Conservation (phyloP, 2,329 filamentous ascomycete genomes). For the Colletotrichum gigasporum region DNA sequence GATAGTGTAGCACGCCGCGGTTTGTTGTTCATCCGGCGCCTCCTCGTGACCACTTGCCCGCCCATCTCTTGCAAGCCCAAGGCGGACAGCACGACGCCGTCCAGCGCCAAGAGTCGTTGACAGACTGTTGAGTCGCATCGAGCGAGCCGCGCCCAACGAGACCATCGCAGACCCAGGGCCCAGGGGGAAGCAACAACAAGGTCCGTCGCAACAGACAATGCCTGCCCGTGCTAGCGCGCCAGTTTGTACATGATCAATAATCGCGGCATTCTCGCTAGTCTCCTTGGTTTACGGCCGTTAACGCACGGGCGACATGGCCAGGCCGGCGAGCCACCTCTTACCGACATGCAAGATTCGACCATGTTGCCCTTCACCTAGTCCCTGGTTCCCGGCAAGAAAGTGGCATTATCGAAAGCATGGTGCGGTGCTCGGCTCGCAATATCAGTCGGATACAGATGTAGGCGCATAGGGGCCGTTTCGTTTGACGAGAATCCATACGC, state of each 20-base stretch:
- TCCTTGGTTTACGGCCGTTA: conserved; percentile 23
- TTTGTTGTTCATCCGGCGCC: neutral
- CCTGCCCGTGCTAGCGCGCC: neutral
- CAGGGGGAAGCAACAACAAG: neutral
- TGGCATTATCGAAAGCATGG: neutral
- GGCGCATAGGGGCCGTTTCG: conserved; percentile 8
- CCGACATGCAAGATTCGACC: neutral
- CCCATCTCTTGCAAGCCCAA: neutral
- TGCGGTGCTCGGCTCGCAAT: conserved; percentile 12
- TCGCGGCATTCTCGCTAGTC: neutral
- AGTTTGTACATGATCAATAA: neutral
- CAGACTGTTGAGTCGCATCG: neutral
- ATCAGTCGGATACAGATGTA: conserved; percentile 9
- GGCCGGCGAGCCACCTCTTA: neutral
- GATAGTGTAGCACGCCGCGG: neutral
- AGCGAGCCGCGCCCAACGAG: neutral
- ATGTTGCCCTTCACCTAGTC: neutral
- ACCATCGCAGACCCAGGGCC: neutral
- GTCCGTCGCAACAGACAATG: neutral
- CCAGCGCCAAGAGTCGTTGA: neutral
- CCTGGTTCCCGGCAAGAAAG: neutral
- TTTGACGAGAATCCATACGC: conserved; percentile 18
- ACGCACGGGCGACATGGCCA: neutral
- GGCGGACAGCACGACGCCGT: neutral
- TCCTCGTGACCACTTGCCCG: neutral